Evolutionary conservation across 2,329 filamentous ascomycete species (phyloP).

Genomic region (Microcera coccophila): DNA sequence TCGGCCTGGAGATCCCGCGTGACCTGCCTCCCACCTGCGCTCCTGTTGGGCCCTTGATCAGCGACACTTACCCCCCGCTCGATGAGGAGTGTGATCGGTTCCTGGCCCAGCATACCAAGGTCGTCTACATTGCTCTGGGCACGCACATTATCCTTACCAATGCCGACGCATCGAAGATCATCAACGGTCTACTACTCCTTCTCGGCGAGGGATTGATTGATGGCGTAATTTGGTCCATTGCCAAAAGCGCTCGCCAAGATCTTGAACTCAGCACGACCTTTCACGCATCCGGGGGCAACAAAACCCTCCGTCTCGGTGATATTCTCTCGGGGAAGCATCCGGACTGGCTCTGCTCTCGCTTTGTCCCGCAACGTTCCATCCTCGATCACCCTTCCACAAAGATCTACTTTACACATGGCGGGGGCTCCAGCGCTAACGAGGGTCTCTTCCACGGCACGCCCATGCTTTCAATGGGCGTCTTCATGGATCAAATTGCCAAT

Average conservation of each 20-base stretch:
- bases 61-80: conserved; percentile 30
- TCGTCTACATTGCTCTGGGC: conserved; percentile 37
- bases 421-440: conserved; percentile 36
- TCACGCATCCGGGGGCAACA: background rate
- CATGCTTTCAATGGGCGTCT: conserved; percentile 32
- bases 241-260: conserved; percentile 15
- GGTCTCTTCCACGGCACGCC: conserved; percentile 33
- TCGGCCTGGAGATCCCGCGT: conserved; percentile 37
- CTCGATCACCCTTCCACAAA: conserved; percentile 29
- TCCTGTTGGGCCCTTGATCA: conserved; percentile 36
- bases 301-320: conserved; percentile 1
- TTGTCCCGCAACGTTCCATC: conserved; percentile 37
- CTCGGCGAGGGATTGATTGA: conserved; percentile 27
- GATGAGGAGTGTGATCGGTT: conserved; percentile 25
- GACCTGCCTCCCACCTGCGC: conserved; percentile 38
- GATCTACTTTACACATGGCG: conserved; percentile 37
- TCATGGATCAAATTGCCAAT: conserved; percentile 38
- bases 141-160: conserved; percentile 35
- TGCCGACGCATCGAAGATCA: conserved; percentile 25
- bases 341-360: conserved; percentile 28
- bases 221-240: conserved; percentile 36
- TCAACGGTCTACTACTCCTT: conserved; percentile 23
- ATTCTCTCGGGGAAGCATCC: conserved; percentile 25
- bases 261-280: conserved; percentile 10
- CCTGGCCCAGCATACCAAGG: conserved; percentile 23